These are phyloP conservation scores for Puccinia triticina DNA, from an alignment of 1,284 basidiomycete genomes.

Conservation along the genomic window DNA sequence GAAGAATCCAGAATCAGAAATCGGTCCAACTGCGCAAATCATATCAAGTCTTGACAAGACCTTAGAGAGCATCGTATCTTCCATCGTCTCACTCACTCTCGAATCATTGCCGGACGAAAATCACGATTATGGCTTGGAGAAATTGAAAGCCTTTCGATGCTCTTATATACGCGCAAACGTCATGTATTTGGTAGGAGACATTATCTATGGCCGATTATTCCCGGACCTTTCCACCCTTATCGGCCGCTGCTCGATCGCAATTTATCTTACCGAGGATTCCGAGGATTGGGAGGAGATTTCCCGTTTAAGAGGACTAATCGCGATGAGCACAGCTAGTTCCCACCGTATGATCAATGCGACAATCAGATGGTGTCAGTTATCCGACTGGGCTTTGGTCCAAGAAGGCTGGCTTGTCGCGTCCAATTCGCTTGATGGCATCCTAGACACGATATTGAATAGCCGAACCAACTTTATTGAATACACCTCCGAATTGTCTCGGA, in stretches of 20 bases:
- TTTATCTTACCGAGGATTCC: background rate
- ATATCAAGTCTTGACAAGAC: background rate
- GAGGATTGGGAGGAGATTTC: background rate
- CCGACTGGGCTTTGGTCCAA: background rate
- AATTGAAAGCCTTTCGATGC: background rate
- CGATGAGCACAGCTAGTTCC: background rate
- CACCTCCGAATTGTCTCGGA: no score
- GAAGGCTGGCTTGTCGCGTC: background rate
- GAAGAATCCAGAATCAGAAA: background rate
- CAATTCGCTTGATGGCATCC: background rate
- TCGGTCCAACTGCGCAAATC: background rate
- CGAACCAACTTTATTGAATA: background rate
- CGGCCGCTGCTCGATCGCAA: background rate
- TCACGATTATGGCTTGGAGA: background rate
- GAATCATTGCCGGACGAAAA: background rate
- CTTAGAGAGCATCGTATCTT: background rate
- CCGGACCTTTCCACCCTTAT: background rate
- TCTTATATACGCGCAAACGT: background rate
- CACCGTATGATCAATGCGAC: background rate
- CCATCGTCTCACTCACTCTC: background rate
- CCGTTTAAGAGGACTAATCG: background rate
- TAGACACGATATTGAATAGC: background rate
- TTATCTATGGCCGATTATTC: background rate
- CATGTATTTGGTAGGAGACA: background rate
- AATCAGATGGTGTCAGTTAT: background rate